Percentiles rank a stretch among this genome's conserved stretches.
Evolutionary conservation across 306 rosid species (phyloP).

Genomic region (Sophora flavescens): DNA sequence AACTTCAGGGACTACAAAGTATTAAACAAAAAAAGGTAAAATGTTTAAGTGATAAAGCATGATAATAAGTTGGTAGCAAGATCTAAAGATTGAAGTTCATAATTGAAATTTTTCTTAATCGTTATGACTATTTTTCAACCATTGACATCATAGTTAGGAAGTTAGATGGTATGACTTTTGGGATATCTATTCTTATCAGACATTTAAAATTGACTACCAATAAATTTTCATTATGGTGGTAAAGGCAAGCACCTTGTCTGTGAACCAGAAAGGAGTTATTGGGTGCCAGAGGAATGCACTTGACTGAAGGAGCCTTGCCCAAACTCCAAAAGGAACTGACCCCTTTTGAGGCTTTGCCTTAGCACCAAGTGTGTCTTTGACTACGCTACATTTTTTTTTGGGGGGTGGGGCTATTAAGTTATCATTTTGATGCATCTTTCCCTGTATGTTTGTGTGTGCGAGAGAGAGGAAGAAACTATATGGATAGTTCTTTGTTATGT

Average conservation of each 20-base stretch:
- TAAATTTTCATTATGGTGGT: neutral
- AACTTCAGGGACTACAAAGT: neutral
- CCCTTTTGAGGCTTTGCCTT: neutral
- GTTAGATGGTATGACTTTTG: neutral
- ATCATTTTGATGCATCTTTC: constrained; percentile 10
- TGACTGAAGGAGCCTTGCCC: constrained; percentile 1
- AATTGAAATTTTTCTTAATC: neutral
- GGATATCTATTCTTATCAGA: neutral
- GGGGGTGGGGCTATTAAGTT: neutral
- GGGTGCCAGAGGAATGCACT: neutral
- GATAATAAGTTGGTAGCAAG: constrained; percentile 7
- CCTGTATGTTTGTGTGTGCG: neutral
- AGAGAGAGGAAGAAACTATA: neutral
- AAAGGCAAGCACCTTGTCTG: neutral
- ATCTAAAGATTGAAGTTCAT: neutral
- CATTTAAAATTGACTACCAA: no score
- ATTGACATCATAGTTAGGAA: neutral
- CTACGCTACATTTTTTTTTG: no score
- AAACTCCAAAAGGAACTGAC: neutral
- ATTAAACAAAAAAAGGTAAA: neutral
- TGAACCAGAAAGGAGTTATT: neutral
- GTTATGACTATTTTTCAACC: neutral
- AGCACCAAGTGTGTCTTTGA: neutral
- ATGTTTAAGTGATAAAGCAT: neutral
- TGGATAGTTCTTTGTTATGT: neutral